Base-by-base conservation (phyloP, 306 rosid species). In the Fagus sylvatica region DNA sequence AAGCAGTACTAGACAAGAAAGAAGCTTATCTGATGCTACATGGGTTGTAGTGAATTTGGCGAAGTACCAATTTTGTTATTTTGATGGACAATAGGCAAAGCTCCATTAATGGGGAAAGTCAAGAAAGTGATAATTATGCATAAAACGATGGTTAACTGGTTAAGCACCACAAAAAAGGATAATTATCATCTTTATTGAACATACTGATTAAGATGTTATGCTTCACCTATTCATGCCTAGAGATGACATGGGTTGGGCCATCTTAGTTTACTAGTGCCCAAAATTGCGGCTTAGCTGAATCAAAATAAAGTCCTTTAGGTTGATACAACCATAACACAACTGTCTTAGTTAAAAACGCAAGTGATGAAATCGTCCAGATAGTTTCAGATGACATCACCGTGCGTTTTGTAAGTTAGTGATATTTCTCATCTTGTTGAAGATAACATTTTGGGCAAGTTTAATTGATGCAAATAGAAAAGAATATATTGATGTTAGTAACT, bases 121-220 rank as follows among this genome's bases (percentile, higher is more conserved):
- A 82, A 83, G 80, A 57, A 41, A 8, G 80, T 69, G 84, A 87
- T 87, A 57, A 86, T 86, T 78, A 73, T 57, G 46, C 43, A 79
- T 41, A 72, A 78, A 84, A 39, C 78, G 76, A 75, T 80, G 77
- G 81, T 54, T 22, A 22, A 22, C 72, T 80, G 77, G 81, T 84
- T 78, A 83, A 73, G 87, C 84, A 81, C 84, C 70, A 66, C 49
- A 54, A 15, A 54, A 22, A 60, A 74, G 60, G 68, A 51, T 71
- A 84, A 79, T 84, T 65, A 82, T 82, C 77, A 74, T 83, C 74
- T 73, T 66, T 79, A 68, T 84, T 74, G 79, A 84, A 76, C 79
- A 81, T 73, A 32, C 73, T n/a, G 69, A 34, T 15, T 69, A 66
- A 36, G 77, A 51, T 57, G 68, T 68, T 56, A 28, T 79, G 53